Base-by-base conservation (phyloP, 257 asterid genomes). In the Cordia subcordata region DNA sequence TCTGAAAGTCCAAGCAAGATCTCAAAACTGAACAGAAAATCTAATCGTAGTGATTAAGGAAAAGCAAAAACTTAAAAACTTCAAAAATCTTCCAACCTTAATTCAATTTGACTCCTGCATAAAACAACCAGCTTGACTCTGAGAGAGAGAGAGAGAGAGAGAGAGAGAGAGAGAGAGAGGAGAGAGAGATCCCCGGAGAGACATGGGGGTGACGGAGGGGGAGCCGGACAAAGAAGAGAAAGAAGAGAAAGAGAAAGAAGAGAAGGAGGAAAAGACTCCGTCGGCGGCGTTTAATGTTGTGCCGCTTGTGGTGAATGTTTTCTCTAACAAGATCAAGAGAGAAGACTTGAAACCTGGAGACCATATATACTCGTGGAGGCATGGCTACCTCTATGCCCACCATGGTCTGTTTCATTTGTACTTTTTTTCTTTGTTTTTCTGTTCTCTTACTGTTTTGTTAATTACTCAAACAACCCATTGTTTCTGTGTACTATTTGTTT, bases 191-290 rank as follows among this genome's bases (percentile, higher is more conserved):
- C 12, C 44, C 44, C 44, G 44, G 44, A 39, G 12, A 39, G 44
- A 39, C 44, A 39, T 39, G 44, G 44, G 44, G 44, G n/a, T n/a
- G n/a, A 39, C 44, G 9, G 44, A 39, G 44, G 44, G 44, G 12
- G 44, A 39, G 44, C 8, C 44, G 12, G 44, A 5, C 12, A 39
- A 39, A 39, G 9, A 39, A 39, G 9, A 8, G 44, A 39, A 39
- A 5, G 44, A 39, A 39, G 44, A 42, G 15, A 42, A 68, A 76
- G 38, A 62, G 46, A 55, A 79, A 53, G 44, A 68, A 13, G 73
- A 80, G 49, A 67, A 69, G 71, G 61, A 69, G 40, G 10, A 8
- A 42, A 42, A 42, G 10, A 10, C n/a, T n/a, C n/a, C n/a, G n/a
- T n/a, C n/a, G n/a, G n/a, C n/a, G n/a, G n/a, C n/a, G n/a, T n/a